Base-by-base conservation (phyloP, 345 rosid species). In the Populus simonii region DNA sequence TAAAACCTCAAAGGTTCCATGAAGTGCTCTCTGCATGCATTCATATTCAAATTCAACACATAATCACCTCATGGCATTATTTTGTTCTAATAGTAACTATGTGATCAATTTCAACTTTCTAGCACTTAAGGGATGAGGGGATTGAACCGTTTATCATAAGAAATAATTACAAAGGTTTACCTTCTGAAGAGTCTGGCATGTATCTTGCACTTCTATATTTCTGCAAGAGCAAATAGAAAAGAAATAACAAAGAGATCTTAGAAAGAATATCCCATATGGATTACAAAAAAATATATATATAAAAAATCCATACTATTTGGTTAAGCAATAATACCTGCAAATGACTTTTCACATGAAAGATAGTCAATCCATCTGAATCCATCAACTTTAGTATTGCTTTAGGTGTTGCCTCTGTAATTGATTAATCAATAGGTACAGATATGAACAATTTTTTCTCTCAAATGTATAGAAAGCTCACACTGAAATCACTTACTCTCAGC, bases 331-430 rank as follows among this genome's bases (percentile, higher is more conserved):
- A 45, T 55, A 92, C 94, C 93, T 95, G 99, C 90, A 96, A 83
- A 78, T 93, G 99, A 83, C 99, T 93, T 87, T 96, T 96, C 7
- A 96, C 94, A 86, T 96, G 99, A 80, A 92, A 96, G 75, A 96
- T 93, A 38, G 99, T 92, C 79, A 96, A 85, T 74, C 94, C 97
- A 61, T 91, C 92, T 1, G 90, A 88, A 70, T 90, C 94, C 99
- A 96, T 96, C 72, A 92, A 87, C 93, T 89, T 92, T 82, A 96
- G 73, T 75, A 96, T 89, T 8, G 95, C 92, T 91, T 93, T 96
- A 0, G 99, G 99, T 0, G 98, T 93, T 20, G 98, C 98, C 80
- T 89, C 98, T 93, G 71, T 61, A 65, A 47, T 77, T 81, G 45
- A 82, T 70, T 57, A 77, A 71, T 35, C 61, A 76, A 68, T 12